phyloP scores from a whole-genome alignment of 345 rosid genomes.

The Brassica incana region DNA sequence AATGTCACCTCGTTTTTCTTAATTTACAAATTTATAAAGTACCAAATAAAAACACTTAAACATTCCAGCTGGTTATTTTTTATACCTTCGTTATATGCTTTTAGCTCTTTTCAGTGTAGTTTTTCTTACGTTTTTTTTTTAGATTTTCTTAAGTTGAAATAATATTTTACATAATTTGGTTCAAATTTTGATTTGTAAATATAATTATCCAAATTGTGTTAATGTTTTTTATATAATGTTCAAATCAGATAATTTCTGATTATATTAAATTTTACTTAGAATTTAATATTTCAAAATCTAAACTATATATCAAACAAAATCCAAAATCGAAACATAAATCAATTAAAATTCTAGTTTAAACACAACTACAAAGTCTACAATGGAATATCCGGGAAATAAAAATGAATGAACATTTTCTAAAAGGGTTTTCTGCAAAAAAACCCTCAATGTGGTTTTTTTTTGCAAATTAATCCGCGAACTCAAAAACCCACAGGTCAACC shows the following conservation, averaged over 20 bases:
- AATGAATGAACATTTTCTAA: conserved; percentile 10
- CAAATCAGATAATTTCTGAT: not conserved
- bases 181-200: not conserved
- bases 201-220: not conserved
- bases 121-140: not conserved
- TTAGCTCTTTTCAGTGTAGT: not conserved
- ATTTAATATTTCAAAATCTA: not conserved
- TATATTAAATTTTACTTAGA: not conserved
- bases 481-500: too few species aligned
- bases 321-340: not conserved
- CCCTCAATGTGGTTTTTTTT: too few species aligned
- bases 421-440: too few species aligned
- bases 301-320: conserved; percentile 2
- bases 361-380: conserved; percentile 11
- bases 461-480: too few species aligned
- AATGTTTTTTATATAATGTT: not conserved
- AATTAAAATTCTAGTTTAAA: not conserved
- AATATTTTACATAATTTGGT: not conserved
- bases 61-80: conserved; percentile 33
- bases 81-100: not conserved
- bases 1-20: conserved; percentile 13
- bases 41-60: conserved; percentile 15
- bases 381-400: conserved; percentile 19
- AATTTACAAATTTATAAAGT: not conserved
- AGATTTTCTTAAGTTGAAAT: not conserved